Conservation (phyloP, 2,329 filamentous ascomycete genomes). For the Geosmithia morbida region DNA sequence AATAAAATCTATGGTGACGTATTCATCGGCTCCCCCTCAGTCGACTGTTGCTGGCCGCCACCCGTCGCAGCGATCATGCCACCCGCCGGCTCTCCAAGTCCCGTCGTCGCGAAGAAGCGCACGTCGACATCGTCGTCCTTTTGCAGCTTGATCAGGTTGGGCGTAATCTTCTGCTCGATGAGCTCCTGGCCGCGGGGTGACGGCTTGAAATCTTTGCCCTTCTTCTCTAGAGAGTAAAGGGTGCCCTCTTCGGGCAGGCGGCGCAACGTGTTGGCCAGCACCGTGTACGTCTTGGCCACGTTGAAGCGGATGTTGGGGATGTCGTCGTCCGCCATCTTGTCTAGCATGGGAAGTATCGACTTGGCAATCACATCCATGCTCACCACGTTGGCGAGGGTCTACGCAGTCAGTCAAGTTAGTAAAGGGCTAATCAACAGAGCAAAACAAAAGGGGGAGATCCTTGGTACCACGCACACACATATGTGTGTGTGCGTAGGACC, state of each 20-base stretch:
- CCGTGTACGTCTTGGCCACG: slow-evolving; percentile 91
- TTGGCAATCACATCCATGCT: slow-evolving; percentile 85
- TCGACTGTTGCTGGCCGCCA: slow-evolving; percentile 14
- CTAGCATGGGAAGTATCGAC: slow-evolving; percentile 89
- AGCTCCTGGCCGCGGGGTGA: slow-evolving; percentile 64
- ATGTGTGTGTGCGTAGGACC: too few relatives aligned
- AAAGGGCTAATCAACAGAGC: neutral
- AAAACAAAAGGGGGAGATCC: neutral
- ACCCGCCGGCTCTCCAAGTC: slow-evolving; percentile 46
- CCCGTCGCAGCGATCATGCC: slow-evolving; percentile 2
- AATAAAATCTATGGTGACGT: slow-evolving; percentile 42
- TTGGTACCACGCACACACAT: too few relatives aligned
- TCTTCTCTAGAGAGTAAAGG: slow-evolving; percentile 71
- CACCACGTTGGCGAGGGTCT: slow-evolving; percentile 91
- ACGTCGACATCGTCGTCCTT: slow-evolving; percentile 97
- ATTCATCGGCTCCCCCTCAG: slow-evolving; percentile 49
- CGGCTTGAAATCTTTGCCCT: slow-evolving; percentile 44
- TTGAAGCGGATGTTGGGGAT: slow-evolving; percentile 99
- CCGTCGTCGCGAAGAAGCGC: slow-evolving; percentile 90
- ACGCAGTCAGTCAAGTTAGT: neutral
- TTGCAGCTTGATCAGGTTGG: slow-evolving; percentile 87
- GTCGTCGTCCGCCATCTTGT: slow-evolving; percentile 83
- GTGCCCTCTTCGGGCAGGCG: slow-evolving; percentile 82
- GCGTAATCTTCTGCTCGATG: slow-evolving; percentile 75
- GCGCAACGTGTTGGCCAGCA: slow-evolving; percentile 82